Base-by-base conservation (phyloP, 2,329 filamentous ascomycete genomes). In the Emmonsiellopsis sp. region DNA sequence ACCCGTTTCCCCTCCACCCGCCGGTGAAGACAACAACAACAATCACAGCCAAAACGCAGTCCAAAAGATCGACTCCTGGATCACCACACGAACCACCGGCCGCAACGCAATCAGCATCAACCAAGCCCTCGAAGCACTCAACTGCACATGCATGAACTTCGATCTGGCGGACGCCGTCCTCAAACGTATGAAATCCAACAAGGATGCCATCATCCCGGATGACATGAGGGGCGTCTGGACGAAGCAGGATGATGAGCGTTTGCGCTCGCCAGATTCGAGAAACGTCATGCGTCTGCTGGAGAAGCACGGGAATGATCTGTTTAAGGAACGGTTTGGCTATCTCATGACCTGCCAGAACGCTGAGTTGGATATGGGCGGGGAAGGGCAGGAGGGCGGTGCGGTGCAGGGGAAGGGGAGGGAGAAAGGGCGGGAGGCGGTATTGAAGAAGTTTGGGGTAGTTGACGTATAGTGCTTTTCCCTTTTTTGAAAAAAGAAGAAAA, bases 181-280 rank as follows among this genome's bases (percentile, higher is more conserved):
- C 8, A 60, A 62, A 13, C 56, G 60, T 49, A 56, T 72, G 17
- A 55, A 51, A 17, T 57, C 58, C 27, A 68, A 67, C 4, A 61
- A 68, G 13, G 60, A 57, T 1, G 21, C 21, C 21, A 27, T 27
- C 27, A 66, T 77, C 17, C 74, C 75, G 0, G 51, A 61, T 10
- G 55, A 74, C 50, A 66, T 72, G 52, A 66, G 56, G 13, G 75
- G 75, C 4, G 70, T 77, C 14, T 78, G 75, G 75, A 77, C 74
- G 6, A 56, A 65, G 8, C 63, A 69, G 40, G 75, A 78, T 53
- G 75, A 78, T 53, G 55, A 63, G 33, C 61, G 61, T 21, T 52
- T 76, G 34, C 58, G 67, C 39, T 66, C 65, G 7, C 44, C 42
- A 3, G 63, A 75, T 57, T 60, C 57, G 31, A 64, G 64, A 14